Percentiles rank a stretch among this genome's conserved stretches.
phyloP scores from a whole-genome alignment of 768 basidiomycete genomes.

The Boletus fagicola region DNA sequence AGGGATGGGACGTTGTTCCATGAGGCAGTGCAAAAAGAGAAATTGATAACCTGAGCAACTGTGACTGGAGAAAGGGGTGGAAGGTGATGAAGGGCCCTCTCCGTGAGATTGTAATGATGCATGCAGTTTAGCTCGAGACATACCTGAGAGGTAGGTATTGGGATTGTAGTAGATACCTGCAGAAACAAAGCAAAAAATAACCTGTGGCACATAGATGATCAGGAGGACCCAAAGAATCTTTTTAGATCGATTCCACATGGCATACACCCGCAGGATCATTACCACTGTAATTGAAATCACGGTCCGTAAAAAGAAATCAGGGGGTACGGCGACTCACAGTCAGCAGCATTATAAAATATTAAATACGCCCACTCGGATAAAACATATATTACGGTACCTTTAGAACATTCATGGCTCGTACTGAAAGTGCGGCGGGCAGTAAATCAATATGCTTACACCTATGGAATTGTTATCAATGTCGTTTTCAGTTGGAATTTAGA shows the following conservation, averaged over 20 bases:
- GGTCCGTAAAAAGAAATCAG: background rate
- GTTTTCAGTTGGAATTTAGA: background rate
- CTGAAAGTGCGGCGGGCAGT: background rate
- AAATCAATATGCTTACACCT: background rate
- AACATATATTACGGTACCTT: background rate
- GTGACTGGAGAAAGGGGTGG: background rate
- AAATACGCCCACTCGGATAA: background rate
- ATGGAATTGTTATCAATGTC: background rate
- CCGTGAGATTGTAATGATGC: background rate
- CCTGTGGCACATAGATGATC: background rate
- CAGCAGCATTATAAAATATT: constrained; percentile 1
- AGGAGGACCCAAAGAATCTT: too few relatives aligned
- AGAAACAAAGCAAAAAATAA: background rate
- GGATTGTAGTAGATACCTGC: background rate
- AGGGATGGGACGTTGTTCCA: too few relatives aligned
- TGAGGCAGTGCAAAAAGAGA: background rate
- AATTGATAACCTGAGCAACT: background rate
- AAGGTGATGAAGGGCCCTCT: background rate
- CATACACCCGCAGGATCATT: background rate
- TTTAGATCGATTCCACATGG: too few relatives aligned
- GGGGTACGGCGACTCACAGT: background rate
- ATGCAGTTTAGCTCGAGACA: background rate
- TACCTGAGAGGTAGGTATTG: background rate
- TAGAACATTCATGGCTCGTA: background rate
- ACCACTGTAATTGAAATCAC: background rate